Conservation (phyloP, 352 stramenopile species). For the Pythium diclinum region DNA sequence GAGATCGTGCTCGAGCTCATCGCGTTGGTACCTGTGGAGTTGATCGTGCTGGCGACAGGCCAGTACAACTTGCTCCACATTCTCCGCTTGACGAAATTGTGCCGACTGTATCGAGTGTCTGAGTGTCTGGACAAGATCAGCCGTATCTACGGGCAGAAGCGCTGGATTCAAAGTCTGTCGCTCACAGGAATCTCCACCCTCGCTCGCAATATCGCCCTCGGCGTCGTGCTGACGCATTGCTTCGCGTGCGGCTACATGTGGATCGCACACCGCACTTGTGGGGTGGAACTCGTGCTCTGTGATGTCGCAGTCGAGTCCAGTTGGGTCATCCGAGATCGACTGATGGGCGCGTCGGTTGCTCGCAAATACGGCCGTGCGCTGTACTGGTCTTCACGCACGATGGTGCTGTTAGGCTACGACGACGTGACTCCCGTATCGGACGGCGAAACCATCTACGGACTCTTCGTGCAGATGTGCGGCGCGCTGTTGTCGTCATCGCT, state of each 20-base stretch:
- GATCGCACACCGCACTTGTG: constrained; percentile 55
- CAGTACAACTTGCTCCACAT: constrained; percentile 60
- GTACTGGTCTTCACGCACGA: constrained; percentile 58
- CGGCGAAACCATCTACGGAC: constrained; percentile 50
- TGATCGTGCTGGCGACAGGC: constrained; percentile 35
- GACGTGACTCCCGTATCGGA: constrained; percentile 60
- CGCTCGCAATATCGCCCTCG: constrained; percentile 37
- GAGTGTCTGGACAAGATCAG: constrained; percentile 39
- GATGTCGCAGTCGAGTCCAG: constrained; percentile 41
- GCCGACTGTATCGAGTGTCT: constrained; percentile 44
- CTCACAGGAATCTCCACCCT: constrained; percentile 59
- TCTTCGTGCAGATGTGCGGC: constrained; percentile 44
- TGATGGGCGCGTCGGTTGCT: constrained; percentile 35
- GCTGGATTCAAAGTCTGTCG: constrained; percentile 47
- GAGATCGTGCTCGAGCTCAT: constrained; percentile 51
- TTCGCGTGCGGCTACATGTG: constrained; percentile 71
- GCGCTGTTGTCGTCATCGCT: constrained; percentile 56
- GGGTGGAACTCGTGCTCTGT: constrained; percentile 49
- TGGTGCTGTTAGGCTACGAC: constrained; percentile 62
- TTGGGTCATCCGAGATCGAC: constrained; percentile 55
- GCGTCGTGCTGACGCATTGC: constrained; percentile 44
- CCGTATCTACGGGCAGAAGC: constrained; percentile 48
- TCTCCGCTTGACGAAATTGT: constrained; percentile 56
- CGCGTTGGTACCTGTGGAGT: constrained; percentile 50
- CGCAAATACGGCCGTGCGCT: constrained; percentile 58